Percentiles rank a stretch among this genome's conserved stretches.
These are phyloP conservation scores for Mycosarcoma maydis DNA, from an alignment of 1,284 basidiomycete species.

Conservation along the genomic window DNA sequence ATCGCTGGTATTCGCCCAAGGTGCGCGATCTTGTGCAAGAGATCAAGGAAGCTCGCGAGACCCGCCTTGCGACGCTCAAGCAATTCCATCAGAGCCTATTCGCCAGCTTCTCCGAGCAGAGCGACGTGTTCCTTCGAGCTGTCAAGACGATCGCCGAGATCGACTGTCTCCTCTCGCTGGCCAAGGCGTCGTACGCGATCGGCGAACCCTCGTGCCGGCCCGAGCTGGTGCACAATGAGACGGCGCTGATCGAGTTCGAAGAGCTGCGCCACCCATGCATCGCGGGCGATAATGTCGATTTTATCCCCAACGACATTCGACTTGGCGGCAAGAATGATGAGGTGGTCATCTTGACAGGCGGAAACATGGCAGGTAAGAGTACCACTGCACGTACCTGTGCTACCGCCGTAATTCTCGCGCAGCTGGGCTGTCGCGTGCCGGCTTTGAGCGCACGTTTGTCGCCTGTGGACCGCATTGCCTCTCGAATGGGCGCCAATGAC, in stretches of 20 bases:
- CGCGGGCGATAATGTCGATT: slow-evolving; percentile 71
- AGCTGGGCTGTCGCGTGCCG: slow-evolving; percentile 96
- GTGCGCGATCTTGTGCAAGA: slow-evolving; percentile 62
- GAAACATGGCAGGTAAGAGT: slow-evolving; percentile 78
- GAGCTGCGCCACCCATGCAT: slow-evolving; percentile 82
- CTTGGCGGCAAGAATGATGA: slow-evolving; percentile 82
- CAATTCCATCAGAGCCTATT: slow-evolving; percentile 68
- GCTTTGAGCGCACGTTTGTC: slow-evolving; percentile 82
- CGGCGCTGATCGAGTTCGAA: slow-evolving; percentile 81
- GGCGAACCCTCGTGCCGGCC: slow-evolving; percentile 93
- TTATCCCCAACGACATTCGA: slow-evolving; percentile 93
- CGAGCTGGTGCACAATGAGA: slow-evolving; percentile 81
- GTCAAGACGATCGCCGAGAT: slow-evolving; percentile 79
- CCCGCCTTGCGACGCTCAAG: slow-evolving; percentile 62
- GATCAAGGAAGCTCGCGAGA: slow-evolving; percentile 66
- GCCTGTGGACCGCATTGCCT: slow-evolving; percentile 92
- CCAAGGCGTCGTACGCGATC: slow-evolving; percentile 86
- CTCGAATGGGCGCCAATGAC: slow-evolving; percentile 88
- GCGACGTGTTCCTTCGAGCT: slow-evolving; percentile 50
- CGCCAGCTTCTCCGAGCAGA: slow-evolving; percentile 86
- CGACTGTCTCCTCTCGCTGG: slow-evolving; percentile 91
- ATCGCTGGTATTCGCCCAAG: slow-evolving; percentile 63
- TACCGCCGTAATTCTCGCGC: slow-evolving; percentile 92
- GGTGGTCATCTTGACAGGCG: slow-evolving; percentile 90
- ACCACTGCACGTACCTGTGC: slow-evolving; percentile 91